A percentile compares a stretch with the other conserved stretches of the same genome.
Conservation (phyloP, 192 early-diverging fungal genomes). For the Coemansia sp. region DNA sequence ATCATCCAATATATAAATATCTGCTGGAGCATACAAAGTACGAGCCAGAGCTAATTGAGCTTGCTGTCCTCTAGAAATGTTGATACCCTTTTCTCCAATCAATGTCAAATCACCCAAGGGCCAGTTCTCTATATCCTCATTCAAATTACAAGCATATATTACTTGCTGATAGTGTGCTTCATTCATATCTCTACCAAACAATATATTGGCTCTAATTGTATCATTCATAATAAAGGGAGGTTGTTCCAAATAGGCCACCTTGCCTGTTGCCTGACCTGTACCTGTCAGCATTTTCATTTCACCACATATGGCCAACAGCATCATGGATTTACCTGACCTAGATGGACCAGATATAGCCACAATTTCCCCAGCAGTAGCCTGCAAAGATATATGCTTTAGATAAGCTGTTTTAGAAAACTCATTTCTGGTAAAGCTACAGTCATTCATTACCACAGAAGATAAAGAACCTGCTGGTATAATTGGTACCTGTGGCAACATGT, state of each 20-base stretch:
- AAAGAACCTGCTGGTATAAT: slow-evolving; percentile 11
- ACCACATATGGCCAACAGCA: slow-evolving; percentile 54
- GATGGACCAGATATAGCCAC: slow-evolving; percentile 56
- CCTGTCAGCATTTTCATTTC: slow-evolving; percentile 78
- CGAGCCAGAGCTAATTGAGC: slow-evolving; percentile 64
- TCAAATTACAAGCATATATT: slow-evolving; percentile 27
- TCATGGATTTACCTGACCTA: slow-evolving; percentile 59
- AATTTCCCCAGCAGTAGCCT: slow-evolving; percentile 19
- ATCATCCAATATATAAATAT: slow-evolving; percentile 44
- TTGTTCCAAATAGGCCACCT: slow-evolving; percentile 36
- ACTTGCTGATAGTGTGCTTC: slow-evolving; percentile 15
- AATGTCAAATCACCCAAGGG: slow-evolving; percentile 44
- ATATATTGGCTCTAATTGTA: slow-evolving; percentile 43
- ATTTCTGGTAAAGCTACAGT: slow-evolving; percentile 1
- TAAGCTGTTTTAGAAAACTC: slow-evolving; percentile 14
- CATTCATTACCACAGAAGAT: neutral
- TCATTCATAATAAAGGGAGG: slow-evolving; percentile 42
- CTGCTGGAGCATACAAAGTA: slow-evolving; percentile 59
- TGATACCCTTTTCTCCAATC: slow-evolving; percentile 60
- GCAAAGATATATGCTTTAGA: slow-evolving; percentile 4
- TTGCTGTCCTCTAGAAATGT: slow-evolving; percentile 63
- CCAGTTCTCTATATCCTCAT: slow-evolving; percentile 15
- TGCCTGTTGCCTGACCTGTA: slow-evolving; percentile 65
- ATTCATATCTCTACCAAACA: slow-evolving; percentile 25
- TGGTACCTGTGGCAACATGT: neutral